These are phyloP conservation scores for Escallonia herrerae DNA, from an alignment of 129 eudicot species.

Conservation along the genomic window DNA sequence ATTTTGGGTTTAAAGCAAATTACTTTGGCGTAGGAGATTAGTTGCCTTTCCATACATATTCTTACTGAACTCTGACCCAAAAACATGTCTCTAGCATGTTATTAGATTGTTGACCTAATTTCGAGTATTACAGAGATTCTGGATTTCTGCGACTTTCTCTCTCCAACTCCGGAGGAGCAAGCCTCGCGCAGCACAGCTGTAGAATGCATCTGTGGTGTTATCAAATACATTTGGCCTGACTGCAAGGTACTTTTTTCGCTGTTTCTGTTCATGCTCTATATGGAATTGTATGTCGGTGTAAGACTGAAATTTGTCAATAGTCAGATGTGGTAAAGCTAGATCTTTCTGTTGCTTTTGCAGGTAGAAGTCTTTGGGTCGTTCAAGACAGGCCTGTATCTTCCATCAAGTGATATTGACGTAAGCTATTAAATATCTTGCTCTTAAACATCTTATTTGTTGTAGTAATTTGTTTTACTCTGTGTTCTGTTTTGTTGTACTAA, in stretches of 20 bases:
- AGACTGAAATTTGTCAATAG: not conserved
- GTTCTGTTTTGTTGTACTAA: too few relatives aligned
- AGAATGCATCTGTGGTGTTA: conserved; percentile 63
- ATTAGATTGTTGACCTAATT: not conserved
- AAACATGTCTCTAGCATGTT: too few relatives aligned
- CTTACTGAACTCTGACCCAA: too few relatives aligned
- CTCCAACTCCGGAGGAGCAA: conserved; percentile 87
- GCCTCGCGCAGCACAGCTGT: conserved; percentile 65
- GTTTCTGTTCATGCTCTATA: not conserved
- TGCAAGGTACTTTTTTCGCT: conserved; percentile 40
- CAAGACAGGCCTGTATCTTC: conserved; percentile 85
- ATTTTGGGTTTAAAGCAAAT: too few relatives aligned
- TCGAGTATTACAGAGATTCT: conserved; percentile 55
- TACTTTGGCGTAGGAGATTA: too few relatives aligned
- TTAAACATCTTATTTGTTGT: too few relatives aligned
- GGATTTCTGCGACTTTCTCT: conserved; percentile 87
- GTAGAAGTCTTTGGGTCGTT: conserved; percentile 89
- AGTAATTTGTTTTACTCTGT: too few relatives aligned
- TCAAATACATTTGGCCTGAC: conserved; percentile 76
- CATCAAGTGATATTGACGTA: conserved; percentile 91
- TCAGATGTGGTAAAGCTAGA: not conserved
- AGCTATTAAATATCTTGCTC: conserved; percentile 5
- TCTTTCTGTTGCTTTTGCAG: conserved; percentile 32
- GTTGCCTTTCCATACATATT: too few relatives aligned
- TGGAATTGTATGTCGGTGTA: not conserved